These are phyloP conservation scores for Bigelowiella natans DNA, from an alignment of 78 protist species.

Conservation along the genomic window DNA sequence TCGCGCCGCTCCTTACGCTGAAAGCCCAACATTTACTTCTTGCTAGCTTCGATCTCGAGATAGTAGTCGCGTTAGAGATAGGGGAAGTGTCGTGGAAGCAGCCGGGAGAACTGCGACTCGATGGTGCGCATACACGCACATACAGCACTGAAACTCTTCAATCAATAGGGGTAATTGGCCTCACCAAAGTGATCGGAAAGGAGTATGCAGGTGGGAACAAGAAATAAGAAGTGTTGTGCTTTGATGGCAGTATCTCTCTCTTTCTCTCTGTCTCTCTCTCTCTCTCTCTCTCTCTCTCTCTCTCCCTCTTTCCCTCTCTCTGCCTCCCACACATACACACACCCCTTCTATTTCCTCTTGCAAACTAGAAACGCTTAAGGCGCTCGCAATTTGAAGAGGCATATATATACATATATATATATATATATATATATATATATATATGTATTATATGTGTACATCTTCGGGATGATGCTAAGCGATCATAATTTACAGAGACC, in stretches of 20 bases:
- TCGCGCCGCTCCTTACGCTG: too few relatives aligned
- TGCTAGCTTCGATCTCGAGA: too few relatives aligned
- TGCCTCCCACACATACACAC: background rate
- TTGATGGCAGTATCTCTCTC: background rate
- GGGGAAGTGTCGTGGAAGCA: too few relatives aligned
- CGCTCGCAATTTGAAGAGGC: background rate
- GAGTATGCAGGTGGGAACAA: constrained; percentile 1
- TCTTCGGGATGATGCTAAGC: background rate
- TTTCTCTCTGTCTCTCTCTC: background rate
- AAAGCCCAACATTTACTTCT: too few relatives aligned
- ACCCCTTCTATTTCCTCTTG: background rate
- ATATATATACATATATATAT: background rate
- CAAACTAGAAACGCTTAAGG: background rate
- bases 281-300: background rate
- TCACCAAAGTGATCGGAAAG: constrained; percentile 5
- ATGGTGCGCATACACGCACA: too few relatives aligned
- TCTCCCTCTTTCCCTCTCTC: background rate
- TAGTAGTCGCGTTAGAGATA: too few relatives aligned
- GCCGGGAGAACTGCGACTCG: too few relatives aligned
- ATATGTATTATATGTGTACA: background rate
- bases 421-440: background rate
- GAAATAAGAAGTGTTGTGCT: background rate
- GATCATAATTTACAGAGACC: too few relatives aligned
- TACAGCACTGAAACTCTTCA: too few relatives aligned
- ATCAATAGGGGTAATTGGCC: background rate